Evolutionary conservation across 2,329 filamentous ascomycete genomes (phyloP), one percentile per base, ranked within the genome.

Genomic region (Magnaporthiopsis poae): DNA sequence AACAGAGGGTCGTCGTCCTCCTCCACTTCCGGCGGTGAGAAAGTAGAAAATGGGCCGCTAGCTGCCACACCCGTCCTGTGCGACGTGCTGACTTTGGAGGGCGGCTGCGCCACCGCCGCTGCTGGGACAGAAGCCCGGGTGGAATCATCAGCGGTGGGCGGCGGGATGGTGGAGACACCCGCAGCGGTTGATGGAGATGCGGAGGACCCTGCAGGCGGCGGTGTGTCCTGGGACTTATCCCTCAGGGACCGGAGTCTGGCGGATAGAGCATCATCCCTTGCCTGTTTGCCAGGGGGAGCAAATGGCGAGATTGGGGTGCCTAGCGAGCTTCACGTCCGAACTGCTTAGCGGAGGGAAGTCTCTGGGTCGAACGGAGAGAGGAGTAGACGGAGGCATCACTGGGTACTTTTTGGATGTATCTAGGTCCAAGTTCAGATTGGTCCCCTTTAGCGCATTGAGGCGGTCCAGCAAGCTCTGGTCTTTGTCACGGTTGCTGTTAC

Each of bases 391-490:
- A 59, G 18, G 5, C 29, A 25, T 7, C 33, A 64, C 75, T 80
- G 31, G 31, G 31, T 31, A 83, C 81, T 77, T 78, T 74, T 76
- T 70, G 25, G 77, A 72, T 27, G 71, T 67, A 27, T 76, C 75
- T 64, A 78, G 71, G 36, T 56, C 46, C 46, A 56, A 13, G n/a
- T 56, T 56, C 21, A 56, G 46, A 56, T 21, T 56, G 46, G 46
- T 56, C 5, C 77, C 71, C 73, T 80, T 79, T 56, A 87, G 75
- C 12, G 84, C 84, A 65, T 84, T 84, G 36, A 87, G 77, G 36
- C 84, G 80, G 67, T 83, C 80, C 29, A 86, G 75, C 31, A 87
- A 75, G 27, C 79, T 80, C 68, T 76, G 79, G 70, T 85, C 83
- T 18, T 64, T 59, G 59, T 63, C 62, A n/a, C 62, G 35, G 62